Evolutionary conservation across 2,329 filamentous ascomycete genomes (phyloP), one percentile per base, ranked within the genome.

Genomic region (Xylariales sp.): DNA sequence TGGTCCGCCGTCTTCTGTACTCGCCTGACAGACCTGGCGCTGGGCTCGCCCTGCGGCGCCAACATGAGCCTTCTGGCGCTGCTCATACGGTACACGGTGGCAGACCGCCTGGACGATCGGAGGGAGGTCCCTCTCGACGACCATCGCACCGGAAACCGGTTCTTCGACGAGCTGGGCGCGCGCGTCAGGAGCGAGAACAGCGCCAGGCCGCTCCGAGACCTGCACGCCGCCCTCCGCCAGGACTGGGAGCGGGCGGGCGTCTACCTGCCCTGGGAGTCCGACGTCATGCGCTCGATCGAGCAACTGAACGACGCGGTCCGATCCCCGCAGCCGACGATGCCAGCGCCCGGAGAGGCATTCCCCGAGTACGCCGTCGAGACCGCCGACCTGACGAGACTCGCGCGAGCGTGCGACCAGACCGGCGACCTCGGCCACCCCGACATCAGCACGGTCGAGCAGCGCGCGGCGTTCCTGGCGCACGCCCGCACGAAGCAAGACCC

Each of bases 1-100:
- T 71, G 69, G 69, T 49, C 41, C n/a, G 30, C 39, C 0, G 12
- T 7, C 6, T 71, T 71, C 9, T 64, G 63, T 45, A 10, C 46
- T 1, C 28, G n/a, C 3, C 54, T 71, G 36, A 53, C 58, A 9
- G 12, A 48, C 3, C 55, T 71, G 8, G 60, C 62, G 6, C 39
- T 68, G 12, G 65, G 68, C 2, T 48, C 45, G 4, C 45, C 14
- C n/a, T 48, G 45, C n/a, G 14, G n/a, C n/a, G 45, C 9, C 45
- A 48, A 48, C 45, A 48, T 48, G 45, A n/a, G 45, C 14, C 14
- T 48, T 12, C 18, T 48, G 45, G 45, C 45, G 7, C 8, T 48
- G 45, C n/a, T 48, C 3, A 48, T 48, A n/a, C 45, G 45, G 18
- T 48, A 48, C n/a, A 28, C 12, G 46, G 18, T 28, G 18, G 46